Percentiles rank a stretch among this genome's conserved stretches.
phyloP scores from a whole-genome alignment of 768 basidiomycete genomes.

The Scleroderma bovista region DNA sequence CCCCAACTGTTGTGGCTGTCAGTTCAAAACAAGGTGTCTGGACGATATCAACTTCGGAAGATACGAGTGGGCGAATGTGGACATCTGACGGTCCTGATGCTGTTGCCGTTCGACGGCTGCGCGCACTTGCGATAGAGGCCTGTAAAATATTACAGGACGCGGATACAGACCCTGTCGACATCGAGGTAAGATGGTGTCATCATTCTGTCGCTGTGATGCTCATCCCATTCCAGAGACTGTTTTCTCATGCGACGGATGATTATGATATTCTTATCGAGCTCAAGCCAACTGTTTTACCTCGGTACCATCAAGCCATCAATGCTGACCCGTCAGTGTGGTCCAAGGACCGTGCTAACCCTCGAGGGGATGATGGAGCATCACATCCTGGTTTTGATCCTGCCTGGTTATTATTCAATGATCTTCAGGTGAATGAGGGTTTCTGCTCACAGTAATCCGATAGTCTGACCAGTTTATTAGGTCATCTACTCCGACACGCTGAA shows the following conservation, averaged over 20 bases:
- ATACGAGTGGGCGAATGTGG: constrained; percentile 74
- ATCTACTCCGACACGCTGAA: constrained; percentile 72
- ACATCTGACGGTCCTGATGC: constrained; percentile 58
- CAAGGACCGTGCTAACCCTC: constrained; percentile 20
- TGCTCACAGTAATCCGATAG: background rate
- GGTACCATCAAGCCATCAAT: constrained; percentile 68
- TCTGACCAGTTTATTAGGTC: constrained; percentile 36
- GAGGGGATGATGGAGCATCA: constrained; percentile 29
- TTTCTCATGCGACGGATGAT: constrained; percentile 75
- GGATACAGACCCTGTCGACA: constrained; percentile 45
- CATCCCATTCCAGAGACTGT: constrained; percentile 54
- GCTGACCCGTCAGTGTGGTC: constrained; percentile 46
- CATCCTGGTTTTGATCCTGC: constrained; percentile 83
- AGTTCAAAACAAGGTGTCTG: constrained; percentile 51
- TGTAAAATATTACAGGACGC: constrained; percentile 51
- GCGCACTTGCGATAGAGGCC: constrained; percentile 70
- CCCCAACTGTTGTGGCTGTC: constrained; percentile 21
- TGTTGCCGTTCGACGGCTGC: constrained; percentile 69
- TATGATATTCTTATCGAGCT: constrained; percentile 85
- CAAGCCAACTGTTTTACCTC: constrained; percentile 54
- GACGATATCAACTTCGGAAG: constrained; percentile 74
- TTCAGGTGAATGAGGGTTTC: constrained; percentile 51
- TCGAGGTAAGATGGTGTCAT: constrained; percentile 44
- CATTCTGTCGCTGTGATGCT: background rate
- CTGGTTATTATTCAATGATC: constrained; percentile 55